phyloP scores from a whole-genome alignment of 2,329 filamentous ascomycete genomes.

The Plenodomus lindquistii region DNA sequence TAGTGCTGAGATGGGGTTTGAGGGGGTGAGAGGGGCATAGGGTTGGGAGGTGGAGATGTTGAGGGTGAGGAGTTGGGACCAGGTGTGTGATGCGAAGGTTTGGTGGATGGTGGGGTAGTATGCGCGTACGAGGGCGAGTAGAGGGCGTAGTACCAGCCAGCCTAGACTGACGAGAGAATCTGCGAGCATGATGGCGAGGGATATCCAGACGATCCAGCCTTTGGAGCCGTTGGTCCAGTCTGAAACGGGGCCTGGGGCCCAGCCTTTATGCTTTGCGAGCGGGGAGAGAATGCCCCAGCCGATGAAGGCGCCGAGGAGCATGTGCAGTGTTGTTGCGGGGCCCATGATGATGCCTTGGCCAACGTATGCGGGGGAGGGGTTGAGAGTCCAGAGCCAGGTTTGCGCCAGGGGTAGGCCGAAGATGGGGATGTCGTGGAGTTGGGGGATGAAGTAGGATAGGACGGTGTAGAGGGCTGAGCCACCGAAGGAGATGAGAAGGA shows the following conservation, averaged over 20 bases:
- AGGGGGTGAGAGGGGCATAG: slow-evolving; percentile 28
- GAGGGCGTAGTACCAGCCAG: slow-evolving; percentile 71
- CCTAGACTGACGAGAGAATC: slow-evolving; percentile 88
- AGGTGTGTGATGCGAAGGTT: slow-evolving; percentile 36
- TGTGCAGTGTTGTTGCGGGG: slow-evolving; percentile 89
- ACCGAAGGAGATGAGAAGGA: slow-evolving; percentile 63
- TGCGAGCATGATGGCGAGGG: slow-evolving; percentile 92
- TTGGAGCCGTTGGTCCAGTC: slow-evolving; percentile 95
- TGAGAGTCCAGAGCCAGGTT: slow-evolving; percentile 92
- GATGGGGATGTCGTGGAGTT: slow-evolving; percentile 82
- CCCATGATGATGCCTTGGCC: slow-evolving; percentile 99
- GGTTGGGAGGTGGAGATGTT: slow-evolving; percentile 41
- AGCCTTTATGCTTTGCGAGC: slow-evolving; percentile 79
- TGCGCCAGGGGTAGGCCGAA: slow-evolving; percentile 75
- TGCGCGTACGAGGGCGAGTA: slow-evolving; percentile 53
- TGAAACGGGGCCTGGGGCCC: slow-evolving; percentile 83
- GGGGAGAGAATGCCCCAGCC: slow-evolving; percentile 93
- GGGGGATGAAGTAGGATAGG: slow-evolving; percentile 85
- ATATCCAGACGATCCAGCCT: slow-evolving; percentile 98
- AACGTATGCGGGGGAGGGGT: slow-evolving; percentile 95
- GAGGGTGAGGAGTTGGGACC: slow-evolving; percentile 40
- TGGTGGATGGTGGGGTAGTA: slow-evolving; percentile 43
- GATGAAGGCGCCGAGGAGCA: slow-evolving; percentile 85
- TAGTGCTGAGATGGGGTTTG: slow-evolving; percentile 29
- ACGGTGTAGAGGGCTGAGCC: slow-evolving; percentile 69